Conservation (phyloP, 2,329 filamentous ascomycete genomes). For the Claviceps lovelessii region DNA sequence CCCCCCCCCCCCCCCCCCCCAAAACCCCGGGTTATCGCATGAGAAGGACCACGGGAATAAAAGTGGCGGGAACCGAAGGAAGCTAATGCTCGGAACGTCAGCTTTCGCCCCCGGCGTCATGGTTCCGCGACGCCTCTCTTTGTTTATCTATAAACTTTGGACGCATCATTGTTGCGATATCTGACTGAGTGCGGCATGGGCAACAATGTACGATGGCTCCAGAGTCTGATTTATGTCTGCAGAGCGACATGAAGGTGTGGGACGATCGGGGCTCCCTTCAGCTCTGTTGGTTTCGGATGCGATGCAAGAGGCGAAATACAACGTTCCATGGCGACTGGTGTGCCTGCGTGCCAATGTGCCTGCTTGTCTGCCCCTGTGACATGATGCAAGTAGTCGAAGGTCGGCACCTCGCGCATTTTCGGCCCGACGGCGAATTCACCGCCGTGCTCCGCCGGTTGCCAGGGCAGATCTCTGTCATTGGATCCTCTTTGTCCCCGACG, state of each 20-base stretch:
- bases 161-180: too few species aligned
- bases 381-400: not conserved
- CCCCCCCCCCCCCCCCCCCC: too few species aligned
- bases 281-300: not conserved
- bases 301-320: constrained; percentile 7
- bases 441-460: not conserved
- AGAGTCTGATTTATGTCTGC: too few species aligned
- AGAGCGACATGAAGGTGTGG: too few species aligned
- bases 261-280: not conserved
- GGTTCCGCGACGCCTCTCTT: too few species aligned
- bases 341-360: not conserved
- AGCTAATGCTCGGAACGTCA: not conserved
- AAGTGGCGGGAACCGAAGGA: not conserved
- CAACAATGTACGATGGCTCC: too few species aligned
- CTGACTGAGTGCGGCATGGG: too few species aligned
- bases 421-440: not conserved
- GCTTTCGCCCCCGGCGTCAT: too few species aligned
- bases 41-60: too few species aligned
- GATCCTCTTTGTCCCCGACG: not conserved
- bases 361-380: not conserved
- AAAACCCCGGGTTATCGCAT: too few species aligned
- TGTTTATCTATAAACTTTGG: too few species aligned
- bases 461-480: not conserved
- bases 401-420: not conserved
- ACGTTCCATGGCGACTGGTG: constrained; percentile 8